Percentiles rank a stretch among this genome's conserved stretches.
Conservation (phyloP, 768 basidiomycete genomes). For the Suillus sp. region DNA sequence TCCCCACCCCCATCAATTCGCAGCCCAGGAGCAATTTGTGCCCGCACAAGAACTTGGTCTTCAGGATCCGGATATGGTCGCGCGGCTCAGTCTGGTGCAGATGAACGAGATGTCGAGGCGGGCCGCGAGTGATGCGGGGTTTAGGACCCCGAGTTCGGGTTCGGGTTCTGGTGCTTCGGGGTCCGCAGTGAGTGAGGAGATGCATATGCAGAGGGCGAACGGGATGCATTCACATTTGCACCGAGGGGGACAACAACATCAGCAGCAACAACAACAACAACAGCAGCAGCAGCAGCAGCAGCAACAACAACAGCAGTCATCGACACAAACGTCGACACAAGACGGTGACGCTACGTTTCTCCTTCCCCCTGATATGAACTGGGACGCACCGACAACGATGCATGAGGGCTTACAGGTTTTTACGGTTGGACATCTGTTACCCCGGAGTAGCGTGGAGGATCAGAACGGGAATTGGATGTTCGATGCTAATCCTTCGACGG, state of each 20-base stretch:
- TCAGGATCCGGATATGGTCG: constrained; percentile 54
- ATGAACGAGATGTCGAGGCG: constrained; percentile 79
- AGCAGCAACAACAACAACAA: constrained; percentile 12
- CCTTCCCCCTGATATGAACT: constrained; percentile 26
- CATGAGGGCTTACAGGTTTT: constrained; percentile 80
- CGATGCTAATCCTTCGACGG: constrained; percentile 35
- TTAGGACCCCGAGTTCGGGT: constrained; percentile 22
- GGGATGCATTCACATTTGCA: constrained; percentile 20
- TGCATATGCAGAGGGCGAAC: constrained; percentile 43
- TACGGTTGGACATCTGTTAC: constrained; percentile 77
- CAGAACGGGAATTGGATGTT: constrained; percentile 64
- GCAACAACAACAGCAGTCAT: constrained; percentile 15
- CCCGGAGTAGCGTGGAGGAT: constrained; percentile 52
- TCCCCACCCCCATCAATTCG: constrained; percentile 6
- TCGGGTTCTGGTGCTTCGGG: constrained; percentile 33
- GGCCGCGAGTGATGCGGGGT: constrained; percentile 43
- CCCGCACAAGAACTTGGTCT: constrained; percentile 53
- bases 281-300: constrained; percentile 3
- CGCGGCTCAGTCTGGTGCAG: constrained; percentile 68
- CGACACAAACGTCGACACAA: constrained; percentile 24
- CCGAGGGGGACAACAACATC: constrained; percentile 18
- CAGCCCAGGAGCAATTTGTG: constrained; percentile 43
- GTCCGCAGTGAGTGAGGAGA: constrained; percentile 44
- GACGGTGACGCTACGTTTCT: constrained; percentile 31
- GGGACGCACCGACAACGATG: constrained; percentile 30